Base-by-base conservation (phyloP, 2,329 filamentous ascomycete genomes). In the Rutstroemia sp. region DNA sequence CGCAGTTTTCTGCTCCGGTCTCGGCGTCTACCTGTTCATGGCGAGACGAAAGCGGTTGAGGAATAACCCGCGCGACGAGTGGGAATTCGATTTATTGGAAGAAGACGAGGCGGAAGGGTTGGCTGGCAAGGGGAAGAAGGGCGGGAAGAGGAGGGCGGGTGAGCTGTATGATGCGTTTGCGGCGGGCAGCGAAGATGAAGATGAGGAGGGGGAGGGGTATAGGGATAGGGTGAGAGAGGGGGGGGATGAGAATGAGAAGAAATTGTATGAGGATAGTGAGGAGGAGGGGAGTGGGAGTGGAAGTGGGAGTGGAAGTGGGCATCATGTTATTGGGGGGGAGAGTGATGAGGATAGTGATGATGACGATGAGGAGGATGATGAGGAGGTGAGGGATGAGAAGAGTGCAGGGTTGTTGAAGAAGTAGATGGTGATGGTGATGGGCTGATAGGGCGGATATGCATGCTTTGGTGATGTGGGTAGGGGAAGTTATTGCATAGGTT, bases 141-240 rank as follows among this genome's bases (percentile, higher is more conserved):
- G 70, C 37, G 72, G 70, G 64, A 79, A 72, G 70, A 70, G 76
- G 62, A 76, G 90, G 19, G 94, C 90, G 2, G 91, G 92, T 27
- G 92, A 97, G 74, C 75, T 99, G 46, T 99, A 99, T 71, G 94
- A 99, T 76, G 94, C 94, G 4, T 99, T 99, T 77, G 94, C 94
- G 0, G 92, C 90, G 16, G 92, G 91, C 52, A 84, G 81, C 59
- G 92, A 92, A 57, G 92, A 94, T 57, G 87, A 90, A 45, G 68
- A 67, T 51, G 71, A 74, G 10, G 74, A 77, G 56, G 61, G 58
- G 9, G 57, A 16, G 8, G 41, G 41, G 41, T 45, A 45, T 25
- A 45, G 18, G 10, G 42, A 45, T 45, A 18, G 14, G 38, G 38
- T 41, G 23, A 23, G 23, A 23, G 23, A 23, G 23, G 23, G 23